phyloP scores from a whole-genome alignment of 495 filamentous ascomycete species.

The Beverwykella pulmonaria region DNA sequence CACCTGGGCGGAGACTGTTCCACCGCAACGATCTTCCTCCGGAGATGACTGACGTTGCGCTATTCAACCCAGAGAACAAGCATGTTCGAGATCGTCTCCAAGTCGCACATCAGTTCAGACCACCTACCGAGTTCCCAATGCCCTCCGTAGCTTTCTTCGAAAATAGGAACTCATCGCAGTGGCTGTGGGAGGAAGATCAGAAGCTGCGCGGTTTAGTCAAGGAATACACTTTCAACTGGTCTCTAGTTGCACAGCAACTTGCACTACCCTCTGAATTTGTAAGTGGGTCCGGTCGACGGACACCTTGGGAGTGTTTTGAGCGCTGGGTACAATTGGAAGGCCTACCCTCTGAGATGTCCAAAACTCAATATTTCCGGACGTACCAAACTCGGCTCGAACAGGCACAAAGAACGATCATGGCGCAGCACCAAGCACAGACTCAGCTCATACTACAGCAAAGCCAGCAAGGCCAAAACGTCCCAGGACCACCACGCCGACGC shows the following conservation, averaged over 20 bases:
- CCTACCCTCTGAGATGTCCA: conserved; percentile 84
- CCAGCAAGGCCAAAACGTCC: conserved; percentile 59
- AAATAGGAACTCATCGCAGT: conserved; percentile 79
- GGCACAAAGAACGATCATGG: conserved; percentile 67
- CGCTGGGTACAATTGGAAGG: conserved; percentile 91
- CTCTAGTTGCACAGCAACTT: conserved; percentile 79
- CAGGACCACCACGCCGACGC: conserved; percentile 61
- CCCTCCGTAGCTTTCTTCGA: conserved; percentile 89
- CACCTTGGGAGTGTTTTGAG: conserved; percentile 98
- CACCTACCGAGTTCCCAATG: conserved; percentile 88
- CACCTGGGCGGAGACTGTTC: conserved; percentile 39
- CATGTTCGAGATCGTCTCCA: conserved; percentile 86
- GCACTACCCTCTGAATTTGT: conserved; percentile 72
- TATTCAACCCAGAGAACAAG: conserved; percentile 90
- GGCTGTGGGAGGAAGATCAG: conserved; percentile 87
- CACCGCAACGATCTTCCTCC: conserved; percentile 58
- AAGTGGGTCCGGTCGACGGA: conserved; percentile 84
- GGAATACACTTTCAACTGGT: conserved; percentile 97
- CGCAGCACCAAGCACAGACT: conserved; percentile 61
- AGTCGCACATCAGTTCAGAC: conserved; percentile 88
- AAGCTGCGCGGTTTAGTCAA: conserved; percentile 80
- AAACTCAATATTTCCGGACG: conserved; percentile 86
- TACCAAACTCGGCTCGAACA: conserved; percentile 80
- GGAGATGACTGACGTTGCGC: conserved; percentile 74
- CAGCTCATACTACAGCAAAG: conserved; percentile 62